Evolutionary conservation across 2,329 filamentous ascomycete genomes (phyloP).

Genomic region (Ophiosphaerella herpotricha): DNA sequence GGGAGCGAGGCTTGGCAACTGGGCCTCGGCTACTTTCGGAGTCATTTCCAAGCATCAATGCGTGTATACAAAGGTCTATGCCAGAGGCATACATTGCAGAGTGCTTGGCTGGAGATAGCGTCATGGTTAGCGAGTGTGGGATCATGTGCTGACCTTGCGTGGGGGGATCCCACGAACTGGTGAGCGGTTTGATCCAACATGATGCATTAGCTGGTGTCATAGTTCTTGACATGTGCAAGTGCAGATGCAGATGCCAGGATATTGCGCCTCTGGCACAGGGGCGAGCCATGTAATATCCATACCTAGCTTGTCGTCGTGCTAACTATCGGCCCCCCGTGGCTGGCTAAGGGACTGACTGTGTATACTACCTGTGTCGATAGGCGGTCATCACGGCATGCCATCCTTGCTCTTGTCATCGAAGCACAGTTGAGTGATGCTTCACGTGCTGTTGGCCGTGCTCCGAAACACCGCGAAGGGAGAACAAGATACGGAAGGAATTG

Average conservation of each 20-base stretch:
- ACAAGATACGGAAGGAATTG: not conserved
- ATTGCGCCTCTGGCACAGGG: conserved; percentile 12
- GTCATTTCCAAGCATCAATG: conserved; percentile 1
- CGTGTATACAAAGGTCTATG: no score
- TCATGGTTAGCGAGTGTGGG: no score
- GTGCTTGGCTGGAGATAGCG: no score
- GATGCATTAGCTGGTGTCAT: no score
- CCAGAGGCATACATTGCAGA: no score
- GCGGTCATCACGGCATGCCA: not conserved
- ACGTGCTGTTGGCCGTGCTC: conserved; percentile 6
- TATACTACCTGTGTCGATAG: no score
- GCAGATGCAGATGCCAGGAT: conserved; percentile 9
- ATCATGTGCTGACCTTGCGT: not conserved
- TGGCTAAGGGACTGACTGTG: no score
- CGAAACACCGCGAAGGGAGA: conserved; percentile 8
- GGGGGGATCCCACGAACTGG: no score
- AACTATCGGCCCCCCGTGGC: no score
- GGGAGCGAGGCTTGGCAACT: not conserved
- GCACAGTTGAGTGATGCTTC: conserved; percentile 3
- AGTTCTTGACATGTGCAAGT: no score
- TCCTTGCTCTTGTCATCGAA: conserved; percentile 8
- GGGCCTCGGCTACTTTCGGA: conserved; percentile 18
- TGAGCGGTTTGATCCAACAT: no score
- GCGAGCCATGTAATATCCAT: conserved; percentile 11
- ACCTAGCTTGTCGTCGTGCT: not conserved